Evolutionary conservation across 495 filamentous ascomycete genomes (phyloP).

Genomic region (Cercophora samala): DNA sequence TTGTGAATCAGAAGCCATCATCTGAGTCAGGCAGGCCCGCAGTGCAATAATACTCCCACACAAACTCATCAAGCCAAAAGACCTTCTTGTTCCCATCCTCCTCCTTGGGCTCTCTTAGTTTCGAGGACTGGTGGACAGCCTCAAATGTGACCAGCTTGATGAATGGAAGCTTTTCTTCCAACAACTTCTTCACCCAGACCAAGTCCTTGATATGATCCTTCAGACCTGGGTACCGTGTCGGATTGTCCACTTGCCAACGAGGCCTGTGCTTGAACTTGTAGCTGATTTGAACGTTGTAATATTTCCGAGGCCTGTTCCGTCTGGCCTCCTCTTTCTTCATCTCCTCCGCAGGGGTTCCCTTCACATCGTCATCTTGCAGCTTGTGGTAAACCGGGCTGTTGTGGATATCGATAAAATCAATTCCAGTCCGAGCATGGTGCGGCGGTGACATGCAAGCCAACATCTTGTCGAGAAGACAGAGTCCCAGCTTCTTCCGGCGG

Average conservation of each 20-base stretch:
- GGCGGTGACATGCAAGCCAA: conserved; percentile 28
- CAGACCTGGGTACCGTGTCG: not conserved
- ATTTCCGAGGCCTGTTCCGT: not conserved
- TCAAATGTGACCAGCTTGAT: conserved; percentile 8
- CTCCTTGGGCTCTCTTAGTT: not conserved
- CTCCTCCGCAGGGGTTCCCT: not conserved
- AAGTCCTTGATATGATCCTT: conserved; percentile 14
- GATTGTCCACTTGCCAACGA: not conserved
- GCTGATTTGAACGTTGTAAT: not conserved
- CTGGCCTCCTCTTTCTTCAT: conserved; percentile 5
- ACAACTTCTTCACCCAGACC: conserved; percentile 24
- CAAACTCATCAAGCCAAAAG: conserved; percentile 14
- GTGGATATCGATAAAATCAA: conserved; percentile 31
- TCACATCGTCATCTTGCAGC: conserved; percentile 7
- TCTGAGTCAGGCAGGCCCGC: not conserved
- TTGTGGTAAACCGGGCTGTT: conserved; percentile 24
- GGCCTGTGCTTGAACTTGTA: not conserved
- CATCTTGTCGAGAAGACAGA: conserved; percentile 37
- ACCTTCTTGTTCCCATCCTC: not conserved
- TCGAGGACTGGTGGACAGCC: conserved; percentile 6
- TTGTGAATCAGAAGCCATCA: not conserved
- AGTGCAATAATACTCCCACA: conserved; percentile 14
- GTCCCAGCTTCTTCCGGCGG: conserved; percentile 37
- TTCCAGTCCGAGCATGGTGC: conserved; percentile 24
- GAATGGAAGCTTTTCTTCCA: conserved; percentile 24